Evolutionary conservation across 2,329 filamentous ascomycete species (phyloP).

Genomic region (Lasiodiplodia sp.): DNA sequence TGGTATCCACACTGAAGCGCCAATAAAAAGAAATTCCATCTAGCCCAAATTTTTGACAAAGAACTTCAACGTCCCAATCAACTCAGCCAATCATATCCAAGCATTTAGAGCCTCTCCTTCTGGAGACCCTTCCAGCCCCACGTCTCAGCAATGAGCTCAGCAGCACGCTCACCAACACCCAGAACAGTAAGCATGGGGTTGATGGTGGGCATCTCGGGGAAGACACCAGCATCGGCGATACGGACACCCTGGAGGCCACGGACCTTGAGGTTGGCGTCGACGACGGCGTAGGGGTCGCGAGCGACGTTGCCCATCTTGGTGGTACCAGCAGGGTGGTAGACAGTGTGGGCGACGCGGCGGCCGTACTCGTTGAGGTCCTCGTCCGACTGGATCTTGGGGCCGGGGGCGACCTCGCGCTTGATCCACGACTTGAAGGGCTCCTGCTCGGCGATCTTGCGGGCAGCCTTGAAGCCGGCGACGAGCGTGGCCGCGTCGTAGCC

Average conservation of each 20-base stretch:
- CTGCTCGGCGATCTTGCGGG: conserved; percentile 77
- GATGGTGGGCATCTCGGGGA: conserved; percentile 84
- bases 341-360: conserved; percentile 80
- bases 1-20: conserved; percentile 24
- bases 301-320: conserved; percentile 85
- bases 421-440: conserved; percentile 83
- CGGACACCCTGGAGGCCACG: conserved; percentile 75
- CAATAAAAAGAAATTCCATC: conserved; percentile 12
- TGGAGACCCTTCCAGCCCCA: conserved; percentile 69
- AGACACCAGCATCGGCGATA: conserved; percentile 86
- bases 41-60: conserved; percentile 19
- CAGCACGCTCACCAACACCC: conserved; percentile 81
- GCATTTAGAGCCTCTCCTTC: conserved; percentile 59
- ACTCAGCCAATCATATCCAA: not conserved
- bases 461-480: conserved; percentile 77
- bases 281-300: conserved; percentile 76
- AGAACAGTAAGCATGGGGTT: conserved; percentile 93
- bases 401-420: conserved; percentile 81
- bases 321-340: conserved; percentile 88
- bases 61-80: conserved; percentile 5
- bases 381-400: conserved; percentile 75
- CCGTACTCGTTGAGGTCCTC: conserved; percentile 85
- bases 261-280: conserved; percentile 77
- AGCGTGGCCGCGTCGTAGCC: conserved; percentile 85
- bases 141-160: conserved; percentile 81